phyloP scores from a whole-genome alignment of 352 stramenopile species.

The Phytophthora fragariaefolia region DNA sequence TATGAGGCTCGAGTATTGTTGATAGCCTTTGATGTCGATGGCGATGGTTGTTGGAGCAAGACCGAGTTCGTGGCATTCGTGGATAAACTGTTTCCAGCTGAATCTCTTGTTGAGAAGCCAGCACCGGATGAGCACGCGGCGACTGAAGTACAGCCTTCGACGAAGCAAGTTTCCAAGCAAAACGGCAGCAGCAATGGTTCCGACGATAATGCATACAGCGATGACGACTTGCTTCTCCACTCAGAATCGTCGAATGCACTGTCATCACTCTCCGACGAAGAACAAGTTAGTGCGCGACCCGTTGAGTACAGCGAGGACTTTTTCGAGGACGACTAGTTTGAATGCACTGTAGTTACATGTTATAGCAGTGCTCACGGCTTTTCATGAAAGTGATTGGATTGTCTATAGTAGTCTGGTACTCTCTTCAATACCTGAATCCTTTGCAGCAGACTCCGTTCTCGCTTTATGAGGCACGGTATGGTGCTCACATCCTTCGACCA shows the following conservation, averaged over 20 bases:
- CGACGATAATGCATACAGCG: conserved; percentile 28
- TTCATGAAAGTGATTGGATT: conserved; percentile 1
- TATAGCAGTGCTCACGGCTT: background rate
- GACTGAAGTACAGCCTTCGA: background rate
- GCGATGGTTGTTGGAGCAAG: conserved; percentile 60
- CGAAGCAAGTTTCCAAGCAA: background rate
- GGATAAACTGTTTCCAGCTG: conserved; percentile 40
- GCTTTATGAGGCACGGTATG: conserved; percentile 51
- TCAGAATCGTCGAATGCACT: conserved; percentile 23
- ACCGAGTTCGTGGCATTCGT: conserved; percentile 60
- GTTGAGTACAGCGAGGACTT: conserved; percentile 71
- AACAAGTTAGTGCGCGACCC: conserved; percentile 12
- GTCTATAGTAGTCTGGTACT: conserved; percentile 55
- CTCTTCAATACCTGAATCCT: conserved; percentile 30
- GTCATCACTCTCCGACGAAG: conserved; percentile 22
- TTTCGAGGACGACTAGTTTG: conserved; percentile 40
- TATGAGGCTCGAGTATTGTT: conserved; percentile 55
- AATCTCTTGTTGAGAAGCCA: conserved; percentile 5
- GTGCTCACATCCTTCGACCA: conserved; percentile 69
- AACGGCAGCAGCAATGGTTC: background rate
- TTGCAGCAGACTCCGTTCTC: conserved; percentile 20
- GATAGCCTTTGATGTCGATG: conserved; percentile 61
- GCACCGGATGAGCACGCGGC: background rate
- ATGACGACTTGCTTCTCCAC: conserved; percentile 29
- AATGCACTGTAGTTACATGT: background rate